Percentiles rank a stretch among this genome's conserved stretches.
Conservation (phyloP, 495 filamentous ascomycete genomes). For the Penicillium soppii region DNA sequence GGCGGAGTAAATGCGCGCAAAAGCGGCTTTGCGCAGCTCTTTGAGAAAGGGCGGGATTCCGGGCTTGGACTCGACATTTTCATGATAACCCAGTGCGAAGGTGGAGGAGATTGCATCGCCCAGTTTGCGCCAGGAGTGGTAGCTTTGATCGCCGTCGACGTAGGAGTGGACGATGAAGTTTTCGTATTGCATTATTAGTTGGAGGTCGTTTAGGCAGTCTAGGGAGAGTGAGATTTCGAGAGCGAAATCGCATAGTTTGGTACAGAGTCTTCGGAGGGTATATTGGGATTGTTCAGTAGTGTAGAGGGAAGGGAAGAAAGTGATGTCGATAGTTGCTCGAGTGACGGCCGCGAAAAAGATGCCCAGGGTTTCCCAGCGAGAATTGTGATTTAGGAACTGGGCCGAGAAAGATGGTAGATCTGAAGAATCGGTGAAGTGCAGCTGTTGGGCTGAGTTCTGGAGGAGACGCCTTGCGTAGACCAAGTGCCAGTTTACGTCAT, state of each 20-base stretch:
- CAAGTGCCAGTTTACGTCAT: constrained; percentile 29
- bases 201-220: constrained; percentile 46
- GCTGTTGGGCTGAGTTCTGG: constrained; percentile 31
- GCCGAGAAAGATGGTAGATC: constrained; percentile 27
- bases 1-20: constrained; percentile 42
- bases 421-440: constrained; percentile 22
- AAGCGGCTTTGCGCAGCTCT: constrained; percentile 36
- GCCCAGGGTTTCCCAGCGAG: constrained; percentile 43
- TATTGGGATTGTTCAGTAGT: constrained; percentile 26
- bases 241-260: constrained; percentile 29
- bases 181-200: constrained; percentile 44
- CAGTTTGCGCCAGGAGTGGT: constrained; percentile 43
- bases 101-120: constrained; percentile 44
- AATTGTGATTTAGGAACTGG: constrained; percentile 34
- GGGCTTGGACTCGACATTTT: constrained; percentile 32
- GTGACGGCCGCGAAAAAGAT: constrained; percentile 39
- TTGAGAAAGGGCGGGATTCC: constrained; percentile 33
- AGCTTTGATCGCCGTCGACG: constrained; percentile 47
- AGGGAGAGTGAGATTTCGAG: constrained; percentile 40
- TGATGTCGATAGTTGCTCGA: constrained; percentile 35
- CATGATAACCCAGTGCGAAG: constrained; percentile 44
- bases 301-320: constrained; percentile 34
- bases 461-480: constrained; percentile 32
- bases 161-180: constrained; percentile 46
- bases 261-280: constrained; percentile 27